A percentile compares a stretch with the other conserved stretches of the same genome.
phyloP scores from a whole-genome alignment of 192 early-diverging fungal species.

The Coemansia sp. region DNA sequence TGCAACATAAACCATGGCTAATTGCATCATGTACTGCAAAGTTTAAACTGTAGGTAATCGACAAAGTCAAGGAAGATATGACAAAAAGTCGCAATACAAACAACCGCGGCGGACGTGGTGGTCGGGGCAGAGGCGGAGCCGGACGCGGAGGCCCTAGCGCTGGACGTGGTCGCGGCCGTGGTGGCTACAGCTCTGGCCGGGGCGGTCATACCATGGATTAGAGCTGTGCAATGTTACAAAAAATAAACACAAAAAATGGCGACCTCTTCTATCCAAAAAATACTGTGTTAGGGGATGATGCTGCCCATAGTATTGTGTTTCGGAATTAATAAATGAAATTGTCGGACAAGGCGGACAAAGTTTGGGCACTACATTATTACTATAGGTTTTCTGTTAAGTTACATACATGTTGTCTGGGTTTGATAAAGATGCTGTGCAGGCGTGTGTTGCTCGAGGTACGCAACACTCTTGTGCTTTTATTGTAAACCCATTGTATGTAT shows the following conservation, averaged over 20 bases:
- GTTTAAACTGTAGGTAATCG: slow-evolving; percentile 62
- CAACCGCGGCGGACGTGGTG: slow-evolving; percentile 52
- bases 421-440: no score
- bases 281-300: not conserved
- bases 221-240: slow-evolving; percentile 4
- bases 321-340: not conserved
- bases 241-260: not conserved
- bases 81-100: slow-evolving; percentile 55
- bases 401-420: no score
- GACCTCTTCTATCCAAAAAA: not conserved
- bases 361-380: no score
- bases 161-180: slow-evolving; percentile 51
- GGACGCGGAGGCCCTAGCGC: slow-evolving; percentile 47
- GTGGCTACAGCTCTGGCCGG: not conserved
- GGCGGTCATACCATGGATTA: slow-evolving; percentile 6
- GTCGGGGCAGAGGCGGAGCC: slow-evolving; percentile 52
- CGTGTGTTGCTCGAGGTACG: no score
- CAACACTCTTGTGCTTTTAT: no score
- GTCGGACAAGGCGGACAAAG: no score
- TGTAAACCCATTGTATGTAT: no score
- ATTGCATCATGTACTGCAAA: not conserved
- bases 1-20: not conserved
- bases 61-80: slow-evolving; percentile 86
- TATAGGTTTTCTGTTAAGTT: no score
- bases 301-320: not conserved